Conservation (phyloP, 1,284 basidiomycete genomes). For the Fomitopsis pinicola region DNA sequence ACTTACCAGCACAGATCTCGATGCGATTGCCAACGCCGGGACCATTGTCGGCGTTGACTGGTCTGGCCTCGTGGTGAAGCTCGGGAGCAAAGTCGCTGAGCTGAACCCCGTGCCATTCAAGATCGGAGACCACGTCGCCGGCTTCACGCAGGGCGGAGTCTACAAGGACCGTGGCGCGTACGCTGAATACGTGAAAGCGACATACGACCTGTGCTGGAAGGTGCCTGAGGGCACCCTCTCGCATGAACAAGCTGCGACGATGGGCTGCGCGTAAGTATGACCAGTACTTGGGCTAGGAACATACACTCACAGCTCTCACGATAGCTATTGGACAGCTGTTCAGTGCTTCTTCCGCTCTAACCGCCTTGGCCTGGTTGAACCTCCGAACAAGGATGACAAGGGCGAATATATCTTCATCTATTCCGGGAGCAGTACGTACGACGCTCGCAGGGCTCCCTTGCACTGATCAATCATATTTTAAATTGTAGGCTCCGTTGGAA, state of each 20-base stretch:
- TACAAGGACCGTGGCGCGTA: slow-evolving; percentile 28
- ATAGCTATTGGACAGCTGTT: slow-evolving; percentile 25
- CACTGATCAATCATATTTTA: too few species aligned
- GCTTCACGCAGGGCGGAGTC: slow-evolving; percentile 14
- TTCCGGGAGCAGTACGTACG: neutral
- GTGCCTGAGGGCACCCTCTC: slow-evolving; percentile 23
- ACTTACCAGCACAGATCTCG: too few species aligned
- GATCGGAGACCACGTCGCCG: slow-evolving; percentile 21
- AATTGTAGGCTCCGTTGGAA: slow-evolving; percentile 29
- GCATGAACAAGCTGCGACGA: slow-evolving; percentile 32
- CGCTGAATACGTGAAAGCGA: slow-evolving; percentile 32
- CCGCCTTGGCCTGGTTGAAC: neutral
- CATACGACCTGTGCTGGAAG: slow-evolving; percentile 26
- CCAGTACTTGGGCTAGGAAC: neutral
- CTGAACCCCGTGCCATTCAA: neutral
- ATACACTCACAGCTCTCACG: neutral
- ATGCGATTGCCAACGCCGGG: slow-evolving; percentile 1
- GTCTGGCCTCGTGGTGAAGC: slow-evolving; percentile 16
- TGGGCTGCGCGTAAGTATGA: slow-evolving; percentile 23
- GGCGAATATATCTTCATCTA: neutral
- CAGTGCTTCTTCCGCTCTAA: slow-evolving; percentile 25
- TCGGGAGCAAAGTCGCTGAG: slow-evolving; percentile 15
- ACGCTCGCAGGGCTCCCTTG: too few species aligned
- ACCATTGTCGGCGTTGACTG: slow-evolving; percentile 15
- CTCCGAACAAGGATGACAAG: neutral